These are phyloP conservation scores for Astragalus glycyphyllos DNA, from an alignment of 306 rosid species.

Conservation along the genomic window DNA sequence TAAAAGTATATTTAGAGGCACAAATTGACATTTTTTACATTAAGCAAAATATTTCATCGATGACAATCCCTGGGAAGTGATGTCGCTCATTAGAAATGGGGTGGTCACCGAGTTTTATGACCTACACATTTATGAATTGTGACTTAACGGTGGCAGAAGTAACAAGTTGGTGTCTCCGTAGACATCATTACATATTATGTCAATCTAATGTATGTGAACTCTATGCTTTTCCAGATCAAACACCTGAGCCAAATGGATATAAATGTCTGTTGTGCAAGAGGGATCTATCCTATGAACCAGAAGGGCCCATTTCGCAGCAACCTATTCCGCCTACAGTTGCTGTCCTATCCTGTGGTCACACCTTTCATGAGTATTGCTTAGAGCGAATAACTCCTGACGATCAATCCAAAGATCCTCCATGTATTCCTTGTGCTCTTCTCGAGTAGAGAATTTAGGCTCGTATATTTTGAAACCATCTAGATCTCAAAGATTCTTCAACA, in stretches of 20 bases:
- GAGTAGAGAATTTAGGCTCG: slow-evolving; percentile 34
- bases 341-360: slow-evolving; percentile 71
- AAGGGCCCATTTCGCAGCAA: slow-evolving; percentile 53
- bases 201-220: slow-evolving; percentile 33
- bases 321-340: slow-evolving; percentile 47
- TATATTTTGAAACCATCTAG: slow-evolving; percentile 1
- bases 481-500: slow-evolving; percentile 19
- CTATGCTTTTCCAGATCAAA: slow-evolving; percentile 33
- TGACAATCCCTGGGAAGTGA: background rate
- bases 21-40: background rate
- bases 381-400: slow-evolving; percentile 60
- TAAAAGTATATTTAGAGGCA: slow-evolving; percentile 17
- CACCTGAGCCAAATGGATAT: slow-evolving; percentile 48
- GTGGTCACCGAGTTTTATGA: background rate
- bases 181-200: slow-evolving; percentile 6
- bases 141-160: background rate
- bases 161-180: background rate
- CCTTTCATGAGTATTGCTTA: slow-evolving; percentile 69
- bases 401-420: slow-evolving; percentile 58
- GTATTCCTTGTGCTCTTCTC: slow-evolving; percentile 65
- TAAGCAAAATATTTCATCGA: background rate
- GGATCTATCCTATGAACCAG: slow-evolving; percentile 63
- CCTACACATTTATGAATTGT: background rate
- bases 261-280: slow-evolving; percentile 68
- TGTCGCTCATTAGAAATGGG: background rate